phyloP scores from a whole-genome alignment of 768 basidiomycete species.

The Omphalotus guepiniiformis region DNA sequence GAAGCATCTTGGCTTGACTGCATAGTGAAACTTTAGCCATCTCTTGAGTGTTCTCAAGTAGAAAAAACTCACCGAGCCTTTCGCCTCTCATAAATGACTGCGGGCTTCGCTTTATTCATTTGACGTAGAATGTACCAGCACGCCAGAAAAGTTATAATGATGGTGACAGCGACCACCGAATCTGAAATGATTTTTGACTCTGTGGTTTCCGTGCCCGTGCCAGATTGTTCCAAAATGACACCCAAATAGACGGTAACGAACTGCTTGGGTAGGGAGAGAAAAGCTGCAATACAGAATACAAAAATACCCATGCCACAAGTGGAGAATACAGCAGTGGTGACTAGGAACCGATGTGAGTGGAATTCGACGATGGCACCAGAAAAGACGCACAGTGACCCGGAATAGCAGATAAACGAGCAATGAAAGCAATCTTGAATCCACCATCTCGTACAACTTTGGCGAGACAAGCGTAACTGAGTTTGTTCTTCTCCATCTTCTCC shows the following conservation, averaged over 20 bases:
- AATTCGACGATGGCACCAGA: neutral
- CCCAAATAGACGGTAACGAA: conserved; percentile 91
- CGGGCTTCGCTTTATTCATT: conserved; percentile 66
- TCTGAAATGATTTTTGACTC: conserved; percentile 66
- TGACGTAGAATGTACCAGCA: conserved; percentile 80
- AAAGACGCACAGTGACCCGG: conserved; percentile 73
- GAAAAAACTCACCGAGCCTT: conserved; percentile 54
- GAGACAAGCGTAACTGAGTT: conserved; percentile 56
- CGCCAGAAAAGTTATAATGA: conserved; percentile 67
- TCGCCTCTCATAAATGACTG: conserved; percentile 63
- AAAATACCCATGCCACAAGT: conserved; percentile 85
- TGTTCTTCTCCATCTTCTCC: conserved; percentile 63
- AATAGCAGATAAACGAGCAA: conserved; percentile 76
- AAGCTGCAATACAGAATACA: conserved; percentile 72
- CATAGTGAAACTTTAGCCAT: conserved; percentile 2
- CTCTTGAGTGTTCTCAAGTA: neutral
- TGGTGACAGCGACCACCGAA: conserved; percentile 60
- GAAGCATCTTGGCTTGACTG: conserved; percentile 52
- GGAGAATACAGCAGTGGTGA: conserved; percentile 85
- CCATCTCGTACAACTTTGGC: conserved; percentile 77
- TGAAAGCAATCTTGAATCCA: conserved; percentile 79
- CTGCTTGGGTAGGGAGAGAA: conserved; percentile 86
- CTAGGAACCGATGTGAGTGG: conserved; percentile 29
- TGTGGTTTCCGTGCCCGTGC: conserved; percentile 31
- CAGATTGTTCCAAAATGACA: conserved; percentile 61